Evolutionary conservation across 2,329 filamentous ascomycete genomes (phyloP).

Genomic region (Fusarium beomiforme): DNA sequence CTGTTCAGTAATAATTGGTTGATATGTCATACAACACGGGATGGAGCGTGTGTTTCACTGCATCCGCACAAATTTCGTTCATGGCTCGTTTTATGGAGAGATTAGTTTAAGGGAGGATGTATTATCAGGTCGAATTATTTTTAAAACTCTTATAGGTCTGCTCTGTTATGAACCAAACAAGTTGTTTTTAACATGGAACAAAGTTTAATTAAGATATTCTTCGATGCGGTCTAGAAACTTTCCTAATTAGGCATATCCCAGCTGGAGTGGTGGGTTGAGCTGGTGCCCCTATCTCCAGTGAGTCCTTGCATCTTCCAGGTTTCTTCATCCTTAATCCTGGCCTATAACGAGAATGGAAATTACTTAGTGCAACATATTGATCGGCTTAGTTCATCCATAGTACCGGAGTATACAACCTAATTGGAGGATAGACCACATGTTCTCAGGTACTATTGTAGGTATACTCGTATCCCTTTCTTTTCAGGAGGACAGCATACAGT

Average conservation of each 20-base stretch:
- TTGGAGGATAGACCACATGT: slow-evolving; percentile 21
- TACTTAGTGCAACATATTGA: slow-evolving; percentile 40
- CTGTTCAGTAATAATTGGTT: neutral
- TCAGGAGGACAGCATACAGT: slow-evolving; percentile 6
- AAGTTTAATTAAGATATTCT: slow-evolving; percentile 13
- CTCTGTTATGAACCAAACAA: neutral
- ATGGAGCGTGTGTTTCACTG: slow-evolving; percentile 3
- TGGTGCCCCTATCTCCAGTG: slow-evolving; percentile 36
- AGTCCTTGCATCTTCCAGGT: slow-evolving; percentile 13
- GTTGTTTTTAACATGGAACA: slow-evolving; percentile 2
- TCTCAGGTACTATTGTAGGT: slow-evolving; percentile 11
- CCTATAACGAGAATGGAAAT: slow-evolving; percentile 37
- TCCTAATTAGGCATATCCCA: slow-evolving; percentile 10
- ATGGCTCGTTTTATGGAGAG: neutral
- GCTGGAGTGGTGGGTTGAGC: slow-evolving; percentile 23
- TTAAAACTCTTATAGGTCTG: neutral
- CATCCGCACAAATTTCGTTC: neutral
- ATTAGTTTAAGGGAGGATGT: no score
- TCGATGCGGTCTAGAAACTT: slow-evolving; percentile 11
- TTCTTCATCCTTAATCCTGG: slow-evolving; percentile 34
- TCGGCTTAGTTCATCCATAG: slow-evolving; percentile 25
- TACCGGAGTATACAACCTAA: slow-evolving; percentile 36
- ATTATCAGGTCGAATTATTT: neutral
- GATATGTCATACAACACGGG: neutral
- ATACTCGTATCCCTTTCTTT: slow-evolving; percentile 18